Evolutionary conservation across 1,284 basidiomycete genomes (phyloP).

Genomic region (Heterobasidion occidentale): DNA sequence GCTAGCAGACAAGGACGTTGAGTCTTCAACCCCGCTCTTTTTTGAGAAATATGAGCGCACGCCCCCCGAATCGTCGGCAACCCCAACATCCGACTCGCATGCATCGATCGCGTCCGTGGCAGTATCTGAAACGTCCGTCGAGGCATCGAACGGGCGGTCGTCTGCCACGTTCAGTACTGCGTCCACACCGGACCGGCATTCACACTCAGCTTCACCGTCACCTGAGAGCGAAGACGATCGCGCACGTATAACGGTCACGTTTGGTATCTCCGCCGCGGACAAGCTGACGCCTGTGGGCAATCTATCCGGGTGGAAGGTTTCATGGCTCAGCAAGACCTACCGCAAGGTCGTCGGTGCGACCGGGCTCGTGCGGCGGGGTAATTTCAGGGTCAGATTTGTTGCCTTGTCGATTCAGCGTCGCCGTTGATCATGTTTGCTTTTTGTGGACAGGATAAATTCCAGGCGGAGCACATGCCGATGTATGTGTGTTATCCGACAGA

Average conservation of each 20-base stretch:
- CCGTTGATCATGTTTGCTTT: background rate
- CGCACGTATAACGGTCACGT: conserved; percentile 25
- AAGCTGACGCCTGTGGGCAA: conserved; percentile 29
- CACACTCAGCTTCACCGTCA: background rate
- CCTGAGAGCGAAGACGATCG: background rate
- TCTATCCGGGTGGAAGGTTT: conserved; percentile 34
- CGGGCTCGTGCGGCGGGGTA: conserved; percentile 28
- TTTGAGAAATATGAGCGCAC: background rate
- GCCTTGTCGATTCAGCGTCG: background rate
- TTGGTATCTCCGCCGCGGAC: conserved; percentile 33
- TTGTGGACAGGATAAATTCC: conserved; percentile 6
- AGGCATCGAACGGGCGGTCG: background rate
- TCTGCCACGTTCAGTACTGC: background rate
- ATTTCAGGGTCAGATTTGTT: conserved; percentile 28
- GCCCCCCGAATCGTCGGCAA: background rate
- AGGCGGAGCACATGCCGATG: background rate
- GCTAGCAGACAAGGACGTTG: background rate
- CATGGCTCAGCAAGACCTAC: conserved; percentile 30
- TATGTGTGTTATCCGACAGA: conserved; percentile 3
- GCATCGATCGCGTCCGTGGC: no score
- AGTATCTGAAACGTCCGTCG: background rate
- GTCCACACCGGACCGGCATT: no score
- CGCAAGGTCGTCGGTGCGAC: conserved; percentile 26
- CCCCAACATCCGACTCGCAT: background rate
- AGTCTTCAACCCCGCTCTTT: background rate